A percentile compares a stretch with the other conserved stretches of the same genome.
Conservation (phyloP, 2,329 filamentous ascomycete genomes). For the Emmonsiellopsis sp. region DNA sequence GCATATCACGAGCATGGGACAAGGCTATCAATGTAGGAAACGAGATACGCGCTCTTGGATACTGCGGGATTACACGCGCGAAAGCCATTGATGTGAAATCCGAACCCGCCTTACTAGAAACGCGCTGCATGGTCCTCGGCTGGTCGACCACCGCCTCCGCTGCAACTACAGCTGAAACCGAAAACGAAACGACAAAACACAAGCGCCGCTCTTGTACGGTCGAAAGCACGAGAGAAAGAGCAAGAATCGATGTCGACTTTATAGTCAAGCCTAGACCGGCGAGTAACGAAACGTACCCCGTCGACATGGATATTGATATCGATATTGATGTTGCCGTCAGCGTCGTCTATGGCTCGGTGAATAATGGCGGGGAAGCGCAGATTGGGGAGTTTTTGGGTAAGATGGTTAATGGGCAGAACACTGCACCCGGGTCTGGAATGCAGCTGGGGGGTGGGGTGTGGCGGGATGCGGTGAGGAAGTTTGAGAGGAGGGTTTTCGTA, state of each 20-base stretch:
- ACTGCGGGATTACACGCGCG: conserved; percentile 34
- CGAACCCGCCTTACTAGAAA: conserved; percentile 17
- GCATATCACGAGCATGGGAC: conserved; percentile 35
- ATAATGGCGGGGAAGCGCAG: conserved; percentile 19
- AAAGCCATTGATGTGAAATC: conserved; percentile 19
- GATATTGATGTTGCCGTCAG: conserved; percentile 29
- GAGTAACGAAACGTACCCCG: conserved; percentile 1
- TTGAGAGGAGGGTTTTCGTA: conserved; percentile 25
- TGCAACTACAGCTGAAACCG: background rate
- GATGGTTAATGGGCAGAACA: conserved; percentile 19
- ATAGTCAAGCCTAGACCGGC: conserved; percentile 23
- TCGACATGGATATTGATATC: conserved; percentile 17
- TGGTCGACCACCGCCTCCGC: background rate
- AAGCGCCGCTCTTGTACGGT: background rate
- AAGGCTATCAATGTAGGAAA: conserved; percentile 29
- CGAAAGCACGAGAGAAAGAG: conserved; percentile 9
- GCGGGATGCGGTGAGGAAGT: conserved; percentile 28
- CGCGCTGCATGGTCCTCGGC: conserved; percentile 31
- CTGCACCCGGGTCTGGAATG: conserved; percentile 1
- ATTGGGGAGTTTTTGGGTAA: conserved; percentile 21
- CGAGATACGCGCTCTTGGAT: conserved; percentile 35
- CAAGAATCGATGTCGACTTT: conserved; percentile 32
- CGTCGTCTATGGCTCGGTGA: conserved; percentile 32
- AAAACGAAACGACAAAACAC: conserved; percentile 2
- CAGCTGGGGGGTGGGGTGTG: conserved; percentile 29